phyloP scores from a whole-genome alignment of 2,329 filamentous ascomycete species.

The Colletotrichum filicis region DNA sequence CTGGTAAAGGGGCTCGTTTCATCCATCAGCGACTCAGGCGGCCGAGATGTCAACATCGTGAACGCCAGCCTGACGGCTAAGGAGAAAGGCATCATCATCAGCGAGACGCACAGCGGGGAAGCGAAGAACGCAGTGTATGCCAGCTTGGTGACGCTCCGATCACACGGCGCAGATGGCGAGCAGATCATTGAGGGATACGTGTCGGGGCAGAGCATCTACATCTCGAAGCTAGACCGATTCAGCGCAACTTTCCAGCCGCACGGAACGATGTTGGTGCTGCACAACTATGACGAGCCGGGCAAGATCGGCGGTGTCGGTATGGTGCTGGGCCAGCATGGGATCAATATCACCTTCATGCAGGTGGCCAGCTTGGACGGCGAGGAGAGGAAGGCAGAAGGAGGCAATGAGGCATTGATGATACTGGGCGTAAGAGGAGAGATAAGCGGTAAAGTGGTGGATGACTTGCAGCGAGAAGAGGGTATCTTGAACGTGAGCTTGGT shows the following conservation, averaged over 20 bases:
- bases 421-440: conserved; percentile 77
- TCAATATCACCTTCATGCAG: conserved; percentile 86
- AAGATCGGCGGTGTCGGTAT: conserved; percentile 85
- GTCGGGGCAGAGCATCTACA: conserved; percentile 71
- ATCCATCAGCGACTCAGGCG: conserved; percentile 74
- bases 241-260: conserved; percentile 78
- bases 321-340: conserved; percentile 73
- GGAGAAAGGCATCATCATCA: conserved; percentile 80
- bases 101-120: conserved; percentile 75
- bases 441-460: conserved; percentile 63
- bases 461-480: conserved; percentile 60
- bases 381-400: conserved; percentile 42
- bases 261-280: conserved; percentile 79
- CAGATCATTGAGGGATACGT: conserved; percentile 74
- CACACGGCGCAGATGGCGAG: conserved; percentile 50
- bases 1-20: conserved; percentile 80
- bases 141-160: conserved; percentile 76
- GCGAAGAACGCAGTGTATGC: conserved; percentile 72
- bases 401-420: conserved; percentile 84
- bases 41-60: conserved; percentile 82
- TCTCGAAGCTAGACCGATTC: conserved; percentile 80
- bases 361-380: conserved; percentile 67
- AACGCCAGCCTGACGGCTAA: conserved; percentile 81
- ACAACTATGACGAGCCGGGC: conserved; percentile 84
- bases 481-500: conserved; percentile 68